Conservation (phyloP, 768 basidiomycete species). For the Amanita rimosa region DNA sequence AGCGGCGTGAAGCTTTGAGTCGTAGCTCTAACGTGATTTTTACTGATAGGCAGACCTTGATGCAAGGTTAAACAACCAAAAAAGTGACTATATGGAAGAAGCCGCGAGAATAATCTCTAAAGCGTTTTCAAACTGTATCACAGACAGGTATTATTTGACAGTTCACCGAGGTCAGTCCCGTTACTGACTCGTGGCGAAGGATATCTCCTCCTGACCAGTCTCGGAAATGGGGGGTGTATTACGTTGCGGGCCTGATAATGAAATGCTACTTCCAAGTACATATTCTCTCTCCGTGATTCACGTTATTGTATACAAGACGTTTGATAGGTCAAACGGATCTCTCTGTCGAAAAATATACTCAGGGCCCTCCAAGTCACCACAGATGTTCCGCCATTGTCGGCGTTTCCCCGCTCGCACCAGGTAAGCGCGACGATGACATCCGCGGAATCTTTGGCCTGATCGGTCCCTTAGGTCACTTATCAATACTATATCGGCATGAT, state of each 20-base stretch:
- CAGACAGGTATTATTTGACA: conserved; percentile 40
- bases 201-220: conserved; percentile 62
- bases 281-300: conserved; percentile 9
- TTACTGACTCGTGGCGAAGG: conserved; percentile 19
- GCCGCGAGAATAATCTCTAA: conserved; percentile 80
- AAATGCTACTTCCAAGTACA: conserved; percentile 88
- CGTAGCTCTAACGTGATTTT: not conserved
- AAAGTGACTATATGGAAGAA: conserved; percentile 70
- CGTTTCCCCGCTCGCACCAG: conserved; percentile 81
- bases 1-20: conserved; percentile 4
- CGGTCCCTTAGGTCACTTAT: conserved; percentile 57
- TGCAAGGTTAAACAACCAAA: conserved; percentile 43
- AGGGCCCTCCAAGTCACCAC: conserved; percentile 78
- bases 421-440: conserved; percentile 23
- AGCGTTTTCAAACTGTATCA: conserved; percentile 83
- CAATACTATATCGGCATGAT: conserved; percentile 93
- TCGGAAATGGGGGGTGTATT: conserved; percentile 88
- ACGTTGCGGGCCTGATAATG: conserved; percentile 80
- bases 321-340: conserved; percentile 76
- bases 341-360: conserved; percentile 84
- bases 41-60: conserved; percentile 47
- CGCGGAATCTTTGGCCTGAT: not conserved
- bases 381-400: conserved; percentile 68
- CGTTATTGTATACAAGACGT: conserved; percentile 1
- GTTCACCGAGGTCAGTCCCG: not conserved